Base-by-base conservation (phyloP, 2,329 filamentous ascomycete species). In the Sporothrix phasma region DNA sequence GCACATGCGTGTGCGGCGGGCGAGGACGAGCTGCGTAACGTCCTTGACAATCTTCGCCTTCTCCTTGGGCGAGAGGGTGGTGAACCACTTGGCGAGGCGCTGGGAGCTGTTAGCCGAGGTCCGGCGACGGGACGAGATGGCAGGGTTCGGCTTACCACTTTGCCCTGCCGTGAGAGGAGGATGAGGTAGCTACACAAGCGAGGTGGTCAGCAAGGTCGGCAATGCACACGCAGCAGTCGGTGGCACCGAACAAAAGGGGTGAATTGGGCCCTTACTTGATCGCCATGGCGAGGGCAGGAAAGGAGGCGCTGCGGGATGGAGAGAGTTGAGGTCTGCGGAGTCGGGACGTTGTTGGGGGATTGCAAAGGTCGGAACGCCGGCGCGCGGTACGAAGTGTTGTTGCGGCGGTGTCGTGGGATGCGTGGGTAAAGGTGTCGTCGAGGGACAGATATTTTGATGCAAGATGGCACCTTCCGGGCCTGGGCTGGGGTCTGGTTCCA, bases 31-130 rank as follows among this genome's bases (percentile, higher is more conserved):
- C 78, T 97, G 94, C 67, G 94, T 92, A 72, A 99, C 94, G 82
- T 99, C 94, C 79, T 99, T 99, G 83, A 99, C 93, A 75, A 99
- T 97, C 84, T 99, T 99, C 78, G 93, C 94, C 81, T 99, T 99
- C 74, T 99, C 94, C 78, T 89, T 97, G 68, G 94, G 94, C 41
- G 93, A 96, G 68, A 99, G 84, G 17, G 94, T 99, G 63, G 92
- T 96, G 79, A 99, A 99, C 94, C 94, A 99, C 81, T 99, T 99
- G 70, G 94, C 94, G 64, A 99, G 88, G 74, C 94, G 92, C 94
- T 99, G 78, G 64, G 68, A 17, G 10, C n/a, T 31, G 37, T 10
- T 19, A 15, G 56, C 39, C 29, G 47, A 13, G 8, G n/a, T n/a
- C n/a, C n/a, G n/a, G n/a, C n/a, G n/a, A n/a, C n/a, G n/a, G n/a